Base-by-base conservation (phyloP, 257 asterid species). In the Fraxinus cuspidata region DNA sequence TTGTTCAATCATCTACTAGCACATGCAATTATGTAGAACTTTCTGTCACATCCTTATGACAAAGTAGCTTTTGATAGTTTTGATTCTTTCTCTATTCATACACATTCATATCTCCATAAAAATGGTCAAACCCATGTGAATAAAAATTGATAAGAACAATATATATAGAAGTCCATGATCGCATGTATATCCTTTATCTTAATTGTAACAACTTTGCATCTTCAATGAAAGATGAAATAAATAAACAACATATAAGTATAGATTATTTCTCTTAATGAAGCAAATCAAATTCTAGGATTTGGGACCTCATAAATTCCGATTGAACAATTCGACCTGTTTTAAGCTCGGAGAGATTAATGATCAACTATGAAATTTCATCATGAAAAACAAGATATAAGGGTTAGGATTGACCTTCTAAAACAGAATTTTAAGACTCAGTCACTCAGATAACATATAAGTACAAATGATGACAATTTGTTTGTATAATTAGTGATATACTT, bases 121-220 rank as follows among this genome's bases (percentile, higher is more conserved):
- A 37, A 49, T 13, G 35, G 83, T 82, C 86, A 85, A 79, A 82
- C 53, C 70, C 66, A 78, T 72, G 84, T 64, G 73, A 81, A 74
- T 35, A 63, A 70, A 75, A 12, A 44, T 44, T 44, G 51, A 44
- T 44, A 44, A 44, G 49, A 44, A 8, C 44, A 38, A 32, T 32
- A 35, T 35, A 35, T 35, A 35, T 11, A 40, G 49, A 40, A 15
- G n/a, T 47, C 56, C 56, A 47, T 47, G 56, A 47, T 15, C 56
- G 7, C 56, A 47, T 47, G n/a, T 47, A 47, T 16, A 47, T 47
- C 16, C 56, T 16, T 3, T 47, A 47, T 15, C 56, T 44, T 44
- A 44, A 12, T 3, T 47, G 56, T 47, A 47, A 44, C 15, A 47
- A 15, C n/a, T 47, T 7, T 15, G 1, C 1, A 40, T 40, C 1